Conservation (phyloP, 2,329 filamentous ascomycete genomes). For the Sporothrix variecibatus region DNA sequence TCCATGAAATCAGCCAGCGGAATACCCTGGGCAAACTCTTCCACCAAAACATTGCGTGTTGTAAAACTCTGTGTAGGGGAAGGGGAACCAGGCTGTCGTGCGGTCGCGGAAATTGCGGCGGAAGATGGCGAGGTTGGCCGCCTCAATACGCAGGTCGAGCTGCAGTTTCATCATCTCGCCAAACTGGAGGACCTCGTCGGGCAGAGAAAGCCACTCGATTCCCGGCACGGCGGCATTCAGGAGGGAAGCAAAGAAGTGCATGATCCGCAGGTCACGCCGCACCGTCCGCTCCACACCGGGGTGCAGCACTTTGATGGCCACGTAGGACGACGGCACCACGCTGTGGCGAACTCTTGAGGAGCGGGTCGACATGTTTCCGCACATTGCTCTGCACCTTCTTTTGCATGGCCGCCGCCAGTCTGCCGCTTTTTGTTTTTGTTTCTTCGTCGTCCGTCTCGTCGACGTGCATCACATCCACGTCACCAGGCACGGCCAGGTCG, state of each 20-base stretch:
- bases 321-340: conserved; percentile 87
- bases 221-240: conserved; percentile 86
- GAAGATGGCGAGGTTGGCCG: conserved; percentile 85
- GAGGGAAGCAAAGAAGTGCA: conserved; percentile 82
- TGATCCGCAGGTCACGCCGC: conserved; percentile 87
- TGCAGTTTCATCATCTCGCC: conserved; percentile 99
- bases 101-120: conserved; percentile 86
- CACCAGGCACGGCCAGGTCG: conserved; percentile 66
- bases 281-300: conserved; percentile 88
- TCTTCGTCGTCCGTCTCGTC: background rate
- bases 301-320: conserved; percentile 94
- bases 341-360: conserved; percentile 83
- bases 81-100: conserved; percentile 95
- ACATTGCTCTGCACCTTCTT: conserved; percentile 51
- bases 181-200: conserved; percentile 91
- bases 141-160: conserved; percentile 90
- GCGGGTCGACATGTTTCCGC: conserved; percentile 76
- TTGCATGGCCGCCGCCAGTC: background rate
- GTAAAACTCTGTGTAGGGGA: conserved; percentile 88
- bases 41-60: conserved; percentile 86
- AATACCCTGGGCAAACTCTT: conserved; percentile 95
- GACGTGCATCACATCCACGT: conserved; percentile 31
- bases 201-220: conserved; percentile 95
- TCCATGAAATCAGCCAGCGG: conserved; percentile 87
- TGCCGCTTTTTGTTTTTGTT: background rate